A percentile compares a stretch with the other conserved stretches of the same genome.
phyloP scores from a whole-genome alignment of 352 stramenopile species.

The Pilasporangium apinafurcum region DNA sequence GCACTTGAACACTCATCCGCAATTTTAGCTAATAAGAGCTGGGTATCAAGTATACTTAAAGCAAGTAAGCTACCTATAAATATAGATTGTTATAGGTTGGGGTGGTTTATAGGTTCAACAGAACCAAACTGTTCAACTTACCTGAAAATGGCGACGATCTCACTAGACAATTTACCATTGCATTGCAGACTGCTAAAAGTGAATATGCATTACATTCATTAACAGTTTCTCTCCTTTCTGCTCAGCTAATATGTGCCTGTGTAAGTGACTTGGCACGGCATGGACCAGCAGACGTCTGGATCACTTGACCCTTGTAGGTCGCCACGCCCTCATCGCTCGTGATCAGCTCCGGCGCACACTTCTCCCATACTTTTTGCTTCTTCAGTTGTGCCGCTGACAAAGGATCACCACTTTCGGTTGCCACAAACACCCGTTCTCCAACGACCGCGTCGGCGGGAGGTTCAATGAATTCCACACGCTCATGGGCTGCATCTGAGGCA shows the following conservation, averaged over 20 bases:
- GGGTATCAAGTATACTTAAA: too few relatives aligned
- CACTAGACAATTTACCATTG: too few relatives aligned
- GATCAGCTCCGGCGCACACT: conserved; percentile 55
- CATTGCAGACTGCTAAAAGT: too few relatives aligned
- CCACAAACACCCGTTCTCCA: conserved; percentile 91
- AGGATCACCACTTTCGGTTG: conserved; percentile 56
- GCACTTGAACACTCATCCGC: too few relatives aligned
- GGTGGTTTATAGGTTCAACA: too few relatives aligned
- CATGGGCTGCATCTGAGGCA: conserved; percentile 79
- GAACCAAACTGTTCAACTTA: too few relatives aligned
- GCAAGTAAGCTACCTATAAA: too few relatives aligned
- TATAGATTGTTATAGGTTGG: too few relatives aligned
- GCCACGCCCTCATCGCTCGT: conserved; percentile 61
- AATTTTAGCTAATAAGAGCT: too few relatives aligned
- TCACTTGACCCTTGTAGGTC: conserved; percentile 72
- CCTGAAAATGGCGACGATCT: too few relatives aligned
- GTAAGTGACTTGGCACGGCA: conserved; percentile 58
- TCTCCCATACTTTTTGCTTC: conserved; percentile 88
- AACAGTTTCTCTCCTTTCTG: too few relatives aligned
- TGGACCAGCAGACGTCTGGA: conserved; percentile 62
- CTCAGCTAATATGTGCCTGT: conserved; percentile 70
- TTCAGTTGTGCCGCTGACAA: conserved; percentile 78
- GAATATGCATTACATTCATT: too few relatives aligned
- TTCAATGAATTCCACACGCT: conserved; percentile 93
- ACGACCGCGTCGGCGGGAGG: conserved; percentile 88